Evolutionary conservation across 768 basidiomycete genomes (phyloP), one percentile per base, ranked within the genome.

Genomic region (Leccinum variicolor): DNA sequence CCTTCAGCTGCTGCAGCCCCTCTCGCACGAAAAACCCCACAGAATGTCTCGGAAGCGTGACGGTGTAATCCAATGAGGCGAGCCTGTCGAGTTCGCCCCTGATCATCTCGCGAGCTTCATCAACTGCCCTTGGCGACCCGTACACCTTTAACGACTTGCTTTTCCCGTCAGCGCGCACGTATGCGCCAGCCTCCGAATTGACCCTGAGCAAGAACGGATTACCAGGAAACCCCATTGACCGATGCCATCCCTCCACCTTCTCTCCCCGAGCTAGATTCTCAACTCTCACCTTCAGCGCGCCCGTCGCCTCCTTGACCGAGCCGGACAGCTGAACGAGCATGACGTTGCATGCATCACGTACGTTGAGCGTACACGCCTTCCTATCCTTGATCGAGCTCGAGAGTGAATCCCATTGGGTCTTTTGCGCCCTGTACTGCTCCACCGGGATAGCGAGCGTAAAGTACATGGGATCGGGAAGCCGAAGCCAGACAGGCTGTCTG

Each of bases 221-320:
- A 8, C 21, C 62, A 6, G 34, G 29, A 59, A 33, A 49, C 2
- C 60, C 64, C 56, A 84, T 75, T 0, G 75, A 74, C 33, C 74
- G 69, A 66, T 85, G 84, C 84, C 83, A 86, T 33, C 75, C 75
- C 4, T 70, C 69, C 3, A 86, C 69, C 34, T 69, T 79, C 41
- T 81, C 78, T 6, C 85, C 85, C 23, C 73, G 74, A 3, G 76
- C 79, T 39, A 86, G 65, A 52, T 73, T 78, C 66, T 86, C 85
- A 11, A 31, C 80, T 52, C 84, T 73, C 13, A 86, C 84, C 70
- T 85, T 86, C 58, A 87, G 63, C 5, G 77, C 74, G 1, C 85
- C 85, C 1, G 80, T 76, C 2, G 76, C 77, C 61, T 80, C 79
- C 68, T 81, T 81, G 51, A 80, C 79, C 14, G 79, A 73, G 0